A percentile compares a stretch with the other conserved stretches of the same genome.
Evolutionary conservation across 129 eudicot genomes (phyloP).

Genomic region (Centaurea solstitialis): DNA sequence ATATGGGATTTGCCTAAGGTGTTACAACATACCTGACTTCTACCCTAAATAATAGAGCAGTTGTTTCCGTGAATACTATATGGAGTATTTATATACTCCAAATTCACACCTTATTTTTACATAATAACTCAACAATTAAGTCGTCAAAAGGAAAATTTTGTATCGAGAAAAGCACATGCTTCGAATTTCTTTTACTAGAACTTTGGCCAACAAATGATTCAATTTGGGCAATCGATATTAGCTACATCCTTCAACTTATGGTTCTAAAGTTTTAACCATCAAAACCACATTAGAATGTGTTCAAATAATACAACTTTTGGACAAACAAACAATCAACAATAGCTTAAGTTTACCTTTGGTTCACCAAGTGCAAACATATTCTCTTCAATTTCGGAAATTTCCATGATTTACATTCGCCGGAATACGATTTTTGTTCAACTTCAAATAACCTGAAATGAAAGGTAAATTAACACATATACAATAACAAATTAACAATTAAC

Average conservation of each 20-base stretch:
- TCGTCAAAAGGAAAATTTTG: too few species aligned
- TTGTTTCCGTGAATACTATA: too few species aligned
- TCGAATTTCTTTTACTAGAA: too few species aligned
- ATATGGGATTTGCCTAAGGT: too few species aligned
- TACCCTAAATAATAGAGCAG: too few species aligned
- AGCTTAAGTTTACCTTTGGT: slow-evolving; percentile 65
- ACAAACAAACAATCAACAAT: not conserved
- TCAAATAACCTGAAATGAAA: slow-evolving; percentile 35
- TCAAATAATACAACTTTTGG: not conserved
- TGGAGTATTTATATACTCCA: too few species aligned
- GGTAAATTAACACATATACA: slow-evolving; percentile 10
- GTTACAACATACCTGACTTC: too few species aligned
- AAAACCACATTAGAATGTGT: not conserved
- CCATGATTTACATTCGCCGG: slow-evolving; percentile 57
- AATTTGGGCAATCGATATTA: not conserved
- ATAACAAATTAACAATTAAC: not conserved
- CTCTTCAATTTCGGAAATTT: slow-evolving; percentile 78
- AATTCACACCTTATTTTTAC: too few species aligned
- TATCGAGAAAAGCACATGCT: too few species aligned
- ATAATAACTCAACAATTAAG: too few species aligned
- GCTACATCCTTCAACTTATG: not conserved
- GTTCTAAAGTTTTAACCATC: not conserved
- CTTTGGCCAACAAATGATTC: not conserved
- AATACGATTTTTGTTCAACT: slow-evolving; percentile 7
- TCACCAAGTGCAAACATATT: slow-evolving; percentile 75